Evolutionary conservation across 1,139 yeast genomes (phyloP), one percentile per base, ranked within the genome.

Genomic region (Scheffersomyces segobiensis): DNA sequence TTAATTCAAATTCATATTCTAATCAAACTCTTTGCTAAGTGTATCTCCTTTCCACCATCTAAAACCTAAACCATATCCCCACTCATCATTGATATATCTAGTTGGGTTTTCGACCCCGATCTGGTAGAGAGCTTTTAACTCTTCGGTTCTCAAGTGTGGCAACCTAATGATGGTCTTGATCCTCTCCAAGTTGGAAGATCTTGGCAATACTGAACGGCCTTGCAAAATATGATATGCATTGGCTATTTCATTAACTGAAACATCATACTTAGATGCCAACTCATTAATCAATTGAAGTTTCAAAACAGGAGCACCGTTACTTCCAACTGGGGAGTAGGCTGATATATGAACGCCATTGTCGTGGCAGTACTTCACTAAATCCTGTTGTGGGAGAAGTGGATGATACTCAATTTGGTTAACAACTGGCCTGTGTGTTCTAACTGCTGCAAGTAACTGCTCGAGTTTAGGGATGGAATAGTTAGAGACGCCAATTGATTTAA

Each of bases 21-120:
- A 56, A 26, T 53, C 57, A 19, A 52, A 55, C n/a, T 56, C 54
- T 20, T 53, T 57, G 53, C 72, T 70, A 39, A 66, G 60, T 10
- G 60, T 65, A 52, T 74, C 77, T 53, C 77, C 77, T 52, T 70
- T 62, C 80, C 80, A 77, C 71, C 72, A 77, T 60, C 67, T 70
- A 63, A 77, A 76, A 0, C 81, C 80, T 22, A 77, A 52, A 1
- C 79, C 79, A 52, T 67, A 68, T 12, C 81, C 81, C 79, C 78
- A 77, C 5, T 71, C 71, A 59, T 76, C 80, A 57, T 64, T 69
- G 48, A 65, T 66, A 60, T 75, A 74, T 59, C 82, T 69, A 42
- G 61, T 73, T 21, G 88, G 86, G 19, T 82, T 65, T 3, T 74
- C 67, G 5, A 62, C 70, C 7, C 89, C 89, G 54, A 80, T 60